Evolutionary conservation across 2,329 filamentous ascomycete genomes (phyloP), one percentile per base, ranked within the genome.

Genomic region (Neonectria neomacrospora): DNA sequence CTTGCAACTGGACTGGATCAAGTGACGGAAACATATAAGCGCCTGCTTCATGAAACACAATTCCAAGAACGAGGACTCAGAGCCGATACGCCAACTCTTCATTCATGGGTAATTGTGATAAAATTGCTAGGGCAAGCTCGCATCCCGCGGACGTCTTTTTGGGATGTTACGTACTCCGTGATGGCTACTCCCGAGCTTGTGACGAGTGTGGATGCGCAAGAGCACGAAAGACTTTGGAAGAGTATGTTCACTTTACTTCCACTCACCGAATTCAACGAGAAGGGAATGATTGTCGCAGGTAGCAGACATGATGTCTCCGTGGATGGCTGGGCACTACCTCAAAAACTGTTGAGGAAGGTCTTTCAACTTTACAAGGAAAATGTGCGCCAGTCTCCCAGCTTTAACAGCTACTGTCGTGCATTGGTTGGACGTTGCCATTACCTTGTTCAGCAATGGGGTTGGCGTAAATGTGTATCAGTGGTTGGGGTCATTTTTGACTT

Each of bases 401-500:
- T 91, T 80, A 91, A 90, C 67, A 85, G 86, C 63, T 91, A 91
- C 69, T 89, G 86, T 63, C 83, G 85, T 18, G 84, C 86, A 6
- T 73, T 89, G 5, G 77, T 90, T 32, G 81, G 82, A 18, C 85
- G 89, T 30, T 91, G 89, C 65, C 84, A 90, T 71, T 85, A 86
- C 71, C 81, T 91, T 10, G 85, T 90, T 50, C 80, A 84, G 61
- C 84, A 88, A 74, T 91, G 89, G 89, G 87, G 87, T 4, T 91
- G 89, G 89, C 80, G 80, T 39, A 86, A 80, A 64, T 86, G 84
- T 68, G 85, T 83, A 50, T 78, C 81, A 11, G 81, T 90, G 14
- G 79, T 90, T 32, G 87, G 88, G 1, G 80, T 83, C 2, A 83
- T 91, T 3, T 91, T 91, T 65, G 88, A 91, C 74, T 91, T 90